These are phyloP conservation scores for Torulaspora microellipsoides DNA, from an alignment of 805 yeast species.

Conservation along the genomic window DNA sequence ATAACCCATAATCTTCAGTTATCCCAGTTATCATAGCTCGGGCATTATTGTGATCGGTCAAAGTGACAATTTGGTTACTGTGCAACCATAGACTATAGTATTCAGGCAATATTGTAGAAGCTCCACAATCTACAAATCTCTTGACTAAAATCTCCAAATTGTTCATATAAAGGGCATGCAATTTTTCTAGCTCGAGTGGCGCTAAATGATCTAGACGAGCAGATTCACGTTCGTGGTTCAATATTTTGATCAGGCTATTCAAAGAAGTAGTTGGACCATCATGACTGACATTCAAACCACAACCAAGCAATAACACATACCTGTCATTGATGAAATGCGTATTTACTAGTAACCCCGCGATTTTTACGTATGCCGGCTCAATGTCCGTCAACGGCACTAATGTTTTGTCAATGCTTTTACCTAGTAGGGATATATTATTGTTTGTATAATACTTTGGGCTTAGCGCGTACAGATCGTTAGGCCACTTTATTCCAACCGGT, in stretches of 20 bases:
- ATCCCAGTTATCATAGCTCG: slow-evolving; percentile 75
- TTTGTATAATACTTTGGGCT: slow-evolving; percentile 54
- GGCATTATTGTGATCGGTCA: slow-evolving; percentile 49
- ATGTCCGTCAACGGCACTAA: slow-evolving; percentile 43
- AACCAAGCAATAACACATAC: slow-evolving; percentile 72
- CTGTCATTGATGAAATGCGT: slow-evolving; percentile 58
- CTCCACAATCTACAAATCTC: slow-evolving; percentile 60
- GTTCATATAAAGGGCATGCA: slow-evolving; percentile 57
- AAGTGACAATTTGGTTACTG: slow-evolving; percentile 61
- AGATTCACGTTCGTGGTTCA: slow-evolving; percentile 49
- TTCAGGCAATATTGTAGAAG: slow-evolving; percentile 56
- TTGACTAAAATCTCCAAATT: slow-evolving; percentile 59
- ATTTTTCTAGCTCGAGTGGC: slow-evolving; percentile 40
- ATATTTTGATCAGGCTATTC: slow-evolving; percentile 57
- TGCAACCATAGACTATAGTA: slow-evolving; percentile 91
- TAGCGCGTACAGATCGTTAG: slow-evolving; percentile 81
- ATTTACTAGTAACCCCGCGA: slow-evolving; percentile 81
- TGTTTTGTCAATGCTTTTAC: slow-evolving; percentile 27
- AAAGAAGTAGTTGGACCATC: slow-evolving; percentile 91
- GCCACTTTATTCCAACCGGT: slow-evolving; percentile 91
- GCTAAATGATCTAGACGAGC: slow-evolving; percentile 44
- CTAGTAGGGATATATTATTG: slow-evolving; percentile 23
- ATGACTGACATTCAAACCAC: slow-evolving; percentile 80
- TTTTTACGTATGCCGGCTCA: slow-evolving; percentile 66
- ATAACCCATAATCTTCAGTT: slow-evolving; percentile 76